phyloP scores from a whole-genome alignment of 192 early-diverging fungal species.

The Coemansia sp. region DNA sequence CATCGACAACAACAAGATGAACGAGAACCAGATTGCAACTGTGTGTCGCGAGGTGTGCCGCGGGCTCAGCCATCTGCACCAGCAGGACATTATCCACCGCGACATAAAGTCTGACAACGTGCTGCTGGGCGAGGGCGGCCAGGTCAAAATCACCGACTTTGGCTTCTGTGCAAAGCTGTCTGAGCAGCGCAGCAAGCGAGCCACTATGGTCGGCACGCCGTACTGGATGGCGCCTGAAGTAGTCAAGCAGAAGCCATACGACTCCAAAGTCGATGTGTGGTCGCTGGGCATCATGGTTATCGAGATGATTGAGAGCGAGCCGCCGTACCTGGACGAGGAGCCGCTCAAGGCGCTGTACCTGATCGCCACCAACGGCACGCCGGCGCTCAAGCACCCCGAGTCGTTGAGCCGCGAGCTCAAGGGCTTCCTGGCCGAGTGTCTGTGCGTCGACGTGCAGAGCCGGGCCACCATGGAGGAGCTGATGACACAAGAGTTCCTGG shows the following conservation, averaged over 20 bases:
- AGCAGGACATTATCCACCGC: conserved; percentile 82
- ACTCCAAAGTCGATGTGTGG: conserved; percentile 84
- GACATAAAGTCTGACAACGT: conserved; percentile 93
- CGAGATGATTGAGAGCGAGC: conserved; percentile 97
- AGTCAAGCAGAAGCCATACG: conserved; percentile 79
- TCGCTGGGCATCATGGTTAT: conserved; percentile 96
- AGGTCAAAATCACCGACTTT: conserved; percentile 93
- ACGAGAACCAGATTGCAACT: conserved; percentile 92
- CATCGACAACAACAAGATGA: conserved; percentile 90
- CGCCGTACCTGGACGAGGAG: conserved; percentile 93
- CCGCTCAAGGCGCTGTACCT: conserved; percentile 93
- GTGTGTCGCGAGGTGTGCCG: conserved; percentile 83
- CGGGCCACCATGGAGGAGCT: conserved; percentile 77
- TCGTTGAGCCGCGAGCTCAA: conserved; percentile 73
- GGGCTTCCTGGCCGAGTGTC: conserved; percentile 82
- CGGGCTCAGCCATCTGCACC: conserved; percentile 79
- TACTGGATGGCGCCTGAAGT: conserved; percentile 90
- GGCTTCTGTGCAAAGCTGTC: conserved; percentile 92
- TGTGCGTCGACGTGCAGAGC: conserved; percentile 85
- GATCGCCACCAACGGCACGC: conserved; percentile 96
- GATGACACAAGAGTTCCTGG: conserved; percentile 66
- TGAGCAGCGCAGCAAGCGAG: conserved; percentile 79
- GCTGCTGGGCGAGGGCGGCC: conserved; percentile 72
- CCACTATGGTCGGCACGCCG: conserved; percentile 86
- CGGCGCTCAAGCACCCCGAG: conserved; percentile 85